These are phyloP conservation scores for Byssochlamys sp. DNA, from an alignment of 2,329 filamentous ascomycete genomes.

Conservation along the genomic window DNA sequence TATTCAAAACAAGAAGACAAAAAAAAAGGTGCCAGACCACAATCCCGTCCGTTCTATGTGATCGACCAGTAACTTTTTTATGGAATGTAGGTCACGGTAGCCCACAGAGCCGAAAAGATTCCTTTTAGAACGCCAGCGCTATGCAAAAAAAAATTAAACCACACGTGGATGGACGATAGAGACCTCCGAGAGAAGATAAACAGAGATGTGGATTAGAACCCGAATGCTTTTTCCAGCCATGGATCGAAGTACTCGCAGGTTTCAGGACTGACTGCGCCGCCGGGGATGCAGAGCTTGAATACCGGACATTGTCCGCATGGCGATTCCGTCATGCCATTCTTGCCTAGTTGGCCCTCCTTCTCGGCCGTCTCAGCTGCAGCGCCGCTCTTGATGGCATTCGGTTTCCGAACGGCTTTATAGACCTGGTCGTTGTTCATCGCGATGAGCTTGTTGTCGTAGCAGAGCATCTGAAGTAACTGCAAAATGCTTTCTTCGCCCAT, in stretches of 20 bases:
- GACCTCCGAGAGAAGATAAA: slow-evolving; percentile 2
- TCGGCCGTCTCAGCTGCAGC: slow-evolving; percentile 22
- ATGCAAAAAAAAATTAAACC: slow-evolving; percentile 19
- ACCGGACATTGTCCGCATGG: slow-evolving; percentile 89
- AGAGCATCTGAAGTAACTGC: slow-evolving; percentile 76
- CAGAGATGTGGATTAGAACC: slow-evolving; percentile 17
- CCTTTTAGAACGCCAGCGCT: slow-evolving; percentile 28
- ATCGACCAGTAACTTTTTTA: not conserved
- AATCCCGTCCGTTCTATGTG: not conserved
- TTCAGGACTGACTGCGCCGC: slow-evolving; percentile 77
- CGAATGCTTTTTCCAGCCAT: slow-evolving; percentile 54
- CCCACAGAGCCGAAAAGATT: not conserved
- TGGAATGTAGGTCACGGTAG: not conserved
- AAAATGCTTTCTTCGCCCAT: slow-evolving; percentile 64
- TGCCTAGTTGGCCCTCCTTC: slow-evolving; percentile 35
- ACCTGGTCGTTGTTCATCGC: slow-evolving; percentile 39
- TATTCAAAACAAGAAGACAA: not conserved
- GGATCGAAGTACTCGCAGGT: slow-evolving; percentile 85
- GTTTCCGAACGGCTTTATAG: slow-evolving; percentile 40
- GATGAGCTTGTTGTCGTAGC: slow-evolving; percentile 79
- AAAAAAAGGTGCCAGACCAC: not conserved
- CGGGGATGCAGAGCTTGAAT: slow-evolving; percentile 82
- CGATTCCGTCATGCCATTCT: slow-evolving; percentile 74
- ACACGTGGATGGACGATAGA: not conserved
- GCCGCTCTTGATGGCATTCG: slow-evolving; percentile 25